Evolutionary conservation across 2,329 filamentous ascomycete genomes (phyloP), one percentile per base, ranked within the genome.

Genomic region (Microdochium trichocladiopsis): DNA sequence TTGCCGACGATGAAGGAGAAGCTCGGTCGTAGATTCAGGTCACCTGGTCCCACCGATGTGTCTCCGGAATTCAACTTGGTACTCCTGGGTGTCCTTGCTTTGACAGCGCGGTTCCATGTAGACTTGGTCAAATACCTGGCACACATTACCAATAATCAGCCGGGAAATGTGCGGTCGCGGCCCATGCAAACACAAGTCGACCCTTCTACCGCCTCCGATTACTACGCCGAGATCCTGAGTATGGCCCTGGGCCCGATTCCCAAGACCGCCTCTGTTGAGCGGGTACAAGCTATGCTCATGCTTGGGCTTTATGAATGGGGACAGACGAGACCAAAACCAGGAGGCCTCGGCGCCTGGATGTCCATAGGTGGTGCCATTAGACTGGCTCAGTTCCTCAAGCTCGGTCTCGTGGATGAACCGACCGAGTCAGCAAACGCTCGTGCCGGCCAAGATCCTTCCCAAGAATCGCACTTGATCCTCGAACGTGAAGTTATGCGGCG

Each of bases 271-370:
- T 82, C 80, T 1, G 70, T 88, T 3, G 82, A 87, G 54, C 76
- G 82, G 16, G 80, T 83, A 1, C 85, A 89, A 57, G 83, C 84
- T 1, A 76, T 84, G 47, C 72, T 90, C 10, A 88, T 90, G 84
- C 72, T 90, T 8, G 83, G 80, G 1, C 70, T 88, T 11, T 87
- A 89, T 55, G 84, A 89, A 56, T 89, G 86, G 85, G 83, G 82
- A 11, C 83, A 84, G 63, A 76, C 78, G 9, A 71, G 76, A 5
- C 69, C 69, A 4, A 69, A 69, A 49, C 62, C 65, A 1, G 73
- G 72, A 56, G 84, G 84, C 1, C 66, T 78, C 21, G 78, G 78
- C 41, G 84, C 84, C 14, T 90, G 84, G 80, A 76, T 86, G 62
- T 82, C 81, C 54, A 73, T 89, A 25, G 84, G 84, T 12, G 70